Conservation (phyloP, 371 early-diverging fungal genomes). For the Syncephalastrum contaminatum region DNA sequence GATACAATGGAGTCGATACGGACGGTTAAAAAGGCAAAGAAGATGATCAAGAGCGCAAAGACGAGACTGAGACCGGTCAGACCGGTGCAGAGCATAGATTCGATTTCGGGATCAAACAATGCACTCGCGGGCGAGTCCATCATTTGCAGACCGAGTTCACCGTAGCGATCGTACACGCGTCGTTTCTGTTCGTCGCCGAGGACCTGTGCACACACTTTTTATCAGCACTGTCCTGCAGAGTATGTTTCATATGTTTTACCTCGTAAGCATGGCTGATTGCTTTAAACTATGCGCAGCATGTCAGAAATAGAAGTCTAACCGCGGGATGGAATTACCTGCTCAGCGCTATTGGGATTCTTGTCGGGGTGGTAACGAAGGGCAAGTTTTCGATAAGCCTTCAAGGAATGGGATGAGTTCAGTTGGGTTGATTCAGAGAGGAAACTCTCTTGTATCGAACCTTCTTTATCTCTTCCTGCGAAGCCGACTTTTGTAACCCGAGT, state of each 20-base stretch:
- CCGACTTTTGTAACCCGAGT: slow-evolving; percentile 59
- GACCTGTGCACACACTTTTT: slow-evolving; percentile 19
- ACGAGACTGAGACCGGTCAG: slow-evolving; percentile 57
- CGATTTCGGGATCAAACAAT: slow-evolving; percentile 76
- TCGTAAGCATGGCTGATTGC: slow-evolving; percentile 84
- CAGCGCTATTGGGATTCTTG: slow-evolving; percentile 57
- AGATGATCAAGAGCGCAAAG: slow-evolving; percentile 68
- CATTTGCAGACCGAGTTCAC: slow-evolving; percentile 85
- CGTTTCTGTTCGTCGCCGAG: slow-evolving; percentile 76
- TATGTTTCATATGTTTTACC: slow-evolving; percentile 20
- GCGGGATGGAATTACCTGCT: slow-evolving; percentile 34
- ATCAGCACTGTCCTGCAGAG: slow-evolving; percentile 1
- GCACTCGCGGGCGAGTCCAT: slow-evolving; percentile 71
- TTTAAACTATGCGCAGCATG: slow-evolving; percentile 55
- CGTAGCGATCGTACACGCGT: slow-evolving; percentile 82
- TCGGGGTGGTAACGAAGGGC: slow-evolving; percentile 84
- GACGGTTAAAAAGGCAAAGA: slow-evolving; percentile 73
- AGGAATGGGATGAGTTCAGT: not conserved
- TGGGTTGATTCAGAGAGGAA: not conserved
- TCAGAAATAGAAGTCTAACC: not conserved
- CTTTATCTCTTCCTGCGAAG: slow-evolving; percentile 67
- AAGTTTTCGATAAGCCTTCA: slow-evolving; percentile 46
- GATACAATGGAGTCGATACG: slow-evolving; percentile 67
- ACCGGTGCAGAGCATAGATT: slow-evolving; percentile 67
- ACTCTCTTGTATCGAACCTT: slow-evolving; percentile 37